Evolutionary conservation across 2,329 filamentous ascomycete genomes (phyloP), one percentile per base, ranked within the genome.

Genomic region (Penicillium psychrosexuale): DNA sequence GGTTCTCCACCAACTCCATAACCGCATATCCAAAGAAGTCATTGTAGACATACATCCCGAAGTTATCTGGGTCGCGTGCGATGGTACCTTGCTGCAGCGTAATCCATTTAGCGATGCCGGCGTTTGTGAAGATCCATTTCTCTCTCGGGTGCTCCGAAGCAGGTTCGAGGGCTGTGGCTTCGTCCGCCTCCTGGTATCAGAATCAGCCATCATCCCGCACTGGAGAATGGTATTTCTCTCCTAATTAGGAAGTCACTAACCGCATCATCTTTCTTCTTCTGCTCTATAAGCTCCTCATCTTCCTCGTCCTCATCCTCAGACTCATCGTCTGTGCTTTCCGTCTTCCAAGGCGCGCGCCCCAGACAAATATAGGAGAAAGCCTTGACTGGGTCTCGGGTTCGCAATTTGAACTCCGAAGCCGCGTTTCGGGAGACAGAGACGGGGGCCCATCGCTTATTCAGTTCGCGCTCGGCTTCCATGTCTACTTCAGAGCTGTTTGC

Each of bases 41-140:
- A 48, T 79, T 80, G 61, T 70, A 78, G 2, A 72, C 72, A 60
- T 77, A 66, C 72, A 80, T 75, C 7, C 17, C 17, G 39, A 80
- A 79, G 36, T 56, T 56, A 45, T 80, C 76, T 2, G 72, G 75
- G 15, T 49, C 13, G 12, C 47, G 37, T 13, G 33, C 47, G 5
- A 1, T 1, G 27, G 37, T 50, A 13, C 36, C 4, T 2, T 30
- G 12, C 3, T 34, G 31, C 17, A 48, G 24, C 12, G 34, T 13
- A 7, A 42, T 27, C 27, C 28, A 49, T n/a, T 34, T 50, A 5
- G 17, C 12, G 2, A 50, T 4, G 3, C 47, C 19, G 30, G 47
- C 47, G 13, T 19, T 24, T 12, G 28, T 42, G 37, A 50, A 42
- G 0, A 50, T 50, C 37, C 47, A 50, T 42, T 42, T 50, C 9